A percentile compares a stretch with the other conserved stretches of the same genome.
phyloP scores from a whole-genome alignment of 306 rosid species.

The Quillaja saponaria region DNA sequence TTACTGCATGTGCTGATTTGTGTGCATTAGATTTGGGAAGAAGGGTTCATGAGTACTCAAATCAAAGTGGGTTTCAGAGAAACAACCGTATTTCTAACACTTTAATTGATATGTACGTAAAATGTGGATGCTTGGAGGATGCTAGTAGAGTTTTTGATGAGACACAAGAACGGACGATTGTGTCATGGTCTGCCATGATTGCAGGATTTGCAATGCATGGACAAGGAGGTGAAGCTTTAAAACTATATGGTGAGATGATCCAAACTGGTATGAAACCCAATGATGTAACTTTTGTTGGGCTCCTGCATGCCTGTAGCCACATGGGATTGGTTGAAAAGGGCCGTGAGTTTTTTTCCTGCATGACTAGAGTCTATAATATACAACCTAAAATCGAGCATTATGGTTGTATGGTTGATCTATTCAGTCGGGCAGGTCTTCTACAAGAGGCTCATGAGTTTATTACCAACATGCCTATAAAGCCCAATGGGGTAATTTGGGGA shows the following conservation, averaged over 20 bases:
- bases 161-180: constrained; percentile 44
- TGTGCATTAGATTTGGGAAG: constrained; percentile 51
- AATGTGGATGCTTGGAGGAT: constrained; percentile 61
- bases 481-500: constrained; percentile 57
- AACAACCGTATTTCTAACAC: constrained; percentile 46
- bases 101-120: constrained; percentile 54
- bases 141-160: constrained; percentile 37
- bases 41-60: constrained; percentile 46
- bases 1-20: constrained; percentile 56
- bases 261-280: constrained; percentile 46
- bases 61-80: constrained; percentile 31
- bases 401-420: constrained; percentile 61
- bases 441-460: constrained; percentile 54
- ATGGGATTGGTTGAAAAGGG: constrained; percentile 56
- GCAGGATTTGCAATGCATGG: constrained; percentile 56
- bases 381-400: constrained; percentile 55
- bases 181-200: constrained; percentile 66
- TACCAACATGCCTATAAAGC: constrained; percentile 49
- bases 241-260: constrained; percentile 41
- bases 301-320: constrained; percentile 65
- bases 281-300: constrained; percentile 47
- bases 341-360: constrained; percentile 41
- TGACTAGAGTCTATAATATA: constrained; percentile 49
- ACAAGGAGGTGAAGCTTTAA: constrained; percentile 49
- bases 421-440: constrained; percentile 53